A percentile compares a stretch with the other conserved stretches of the same genome.
These are phyloP conservation scores for Solanum etuberosum DNA, from an alignment of 257 asterid genomes.

Conservation along the genomic window DNA sequence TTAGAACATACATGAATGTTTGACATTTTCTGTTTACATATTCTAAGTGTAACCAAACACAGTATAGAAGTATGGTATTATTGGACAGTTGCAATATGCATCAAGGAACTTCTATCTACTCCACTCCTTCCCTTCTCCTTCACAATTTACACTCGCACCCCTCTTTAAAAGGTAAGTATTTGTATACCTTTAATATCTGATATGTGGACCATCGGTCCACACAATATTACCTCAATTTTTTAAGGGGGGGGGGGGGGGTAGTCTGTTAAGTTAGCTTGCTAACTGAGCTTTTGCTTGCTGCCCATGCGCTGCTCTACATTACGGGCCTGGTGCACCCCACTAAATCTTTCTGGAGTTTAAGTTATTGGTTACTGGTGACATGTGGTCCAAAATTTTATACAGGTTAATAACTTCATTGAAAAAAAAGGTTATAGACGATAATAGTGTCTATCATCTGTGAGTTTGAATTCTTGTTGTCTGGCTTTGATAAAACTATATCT, in stretches of 20 bases:
- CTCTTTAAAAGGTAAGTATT: not conserved
- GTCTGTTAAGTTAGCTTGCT: not conserved
- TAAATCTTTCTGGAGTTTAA: not conserved
- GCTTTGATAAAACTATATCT: not conserved
- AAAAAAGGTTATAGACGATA: not conserved
- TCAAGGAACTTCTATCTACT: not conserved
- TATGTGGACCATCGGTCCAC: not conserved
- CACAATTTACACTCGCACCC: not conserved
- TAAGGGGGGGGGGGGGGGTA: not conserved
- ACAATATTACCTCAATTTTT: not conserved
- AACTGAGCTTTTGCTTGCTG: not conserved
- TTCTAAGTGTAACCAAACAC: not conserved
- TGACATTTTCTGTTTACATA: not conserved
- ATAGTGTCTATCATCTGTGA: not conserved
- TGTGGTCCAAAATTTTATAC: not conserved
- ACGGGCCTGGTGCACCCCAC: not conserved
- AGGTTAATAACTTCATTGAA: not conserved
- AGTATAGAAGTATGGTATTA: not conserved
- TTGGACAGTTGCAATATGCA: not conserved
- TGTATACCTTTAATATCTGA: conserved; percentile 1
- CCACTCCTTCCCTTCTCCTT: not conserved
- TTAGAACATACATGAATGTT: not conserved
- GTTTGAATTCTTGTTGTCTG: not conserved
- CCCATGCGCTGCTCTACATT: not conserved
- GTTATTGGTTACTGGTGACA: not conserved